A percentile compares a stretch with the other conserved stretches of the same genome.
phyloP scores from a whole-genome alignment of 345 rosid species.

The Triadica sebifera region DNA sequence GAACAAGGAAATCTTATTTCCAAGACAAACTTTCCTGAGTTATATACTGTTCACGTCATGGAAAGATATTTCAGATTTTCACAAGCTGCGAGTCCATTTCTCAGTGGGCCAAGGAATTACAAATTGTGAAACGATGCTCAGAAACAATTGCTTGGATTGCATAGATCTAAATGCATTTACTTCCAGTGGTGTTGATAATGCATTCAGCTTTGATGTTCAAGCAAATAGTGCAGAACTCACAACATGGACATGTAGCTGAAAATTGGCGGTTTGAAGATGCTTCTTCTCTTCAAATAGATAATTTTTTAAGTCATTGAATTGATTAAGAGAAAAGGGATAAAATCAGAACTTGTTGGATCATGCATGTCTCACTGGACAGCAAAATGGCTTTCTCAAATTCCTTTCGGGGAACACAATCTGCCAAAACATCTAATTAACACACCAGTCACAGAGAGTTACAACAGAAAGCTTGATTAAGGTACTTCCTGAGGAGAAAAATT shows the following conservation, averaged over 20 bases:
- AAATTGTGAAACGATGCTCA: constrained; percentile 41
- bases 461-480: constrained; percentile 42
- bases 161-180: constrained; percentile 21
- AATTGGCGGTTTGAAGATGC: constrained; percentile 62
- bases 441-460: constrained; percentile 30
- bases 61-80: constrained; percentile 45
- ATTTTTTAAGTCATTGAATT: constrained; percentile 51
- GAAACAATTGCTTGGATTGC: constrained; percentile 52
- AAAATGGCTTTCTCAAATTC: constrained; percentile 45
- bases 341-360: constrained; percentile 40
- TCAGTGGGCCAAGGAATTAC: constrained; percentile 40
- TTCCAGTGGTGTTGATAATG: constrained; percentile 8
- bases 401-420: constrained; percentile 22
- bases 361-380: constrained; percentile 49
- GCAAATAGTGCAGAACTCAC: constrained; percentile 9
- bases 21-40: constrained; percentile 38
- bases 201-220: background rate
- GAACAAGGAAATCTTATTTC: constrained; percentile 42
- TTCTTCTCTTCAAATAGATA: constrained; percentile 52
- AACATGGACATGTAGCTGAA: constrained; percentile 17
- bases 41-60: constrained; percentile 42
- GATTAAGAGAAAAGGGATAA: constrained; percentile 38
- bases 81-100: constrained; percentile 45
- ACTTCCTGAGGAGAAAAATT: constrained; percentile 43
- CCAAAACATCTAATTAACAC: constrained; percentile 30